phyloP scores from a whole-genome alignment of 2,329 filamentous ascomycete species.

The Claviceps sorghi region DNA sequence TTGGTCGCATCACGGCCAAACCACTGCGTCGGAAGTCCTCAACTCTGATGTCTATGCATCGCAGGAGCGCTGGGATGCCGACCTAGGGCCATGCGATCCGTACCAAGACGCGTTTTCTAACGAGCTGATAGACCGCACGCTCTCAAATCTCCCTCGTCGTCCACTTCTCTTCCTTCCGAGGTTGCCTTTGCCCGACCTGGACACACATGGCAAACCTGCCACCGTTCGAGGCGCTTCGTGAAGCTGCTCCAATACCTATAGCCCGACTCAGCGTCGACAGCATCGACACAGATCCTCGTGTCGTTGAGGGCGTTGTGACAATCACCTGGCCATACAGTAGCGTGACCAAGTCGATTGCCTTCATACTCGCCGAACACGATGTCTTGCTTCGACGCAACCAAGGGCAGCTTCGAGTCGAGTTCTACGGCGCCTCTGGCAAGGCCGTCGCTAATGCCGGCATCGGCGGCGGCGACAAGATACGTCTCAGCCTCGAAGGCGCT shows the following conservation, averaged over 20 bases:
- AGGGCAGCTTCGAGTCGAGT: constrained; percentile 69
- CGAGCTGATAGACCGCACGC: background rate
- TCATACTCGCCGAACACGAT: constrained; percentile 74
- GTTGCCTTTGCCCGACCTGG: background rate
- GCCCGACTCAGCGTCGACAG: constrained; percentile 38
- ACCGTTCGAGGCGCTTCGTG: constrained; percentile 11
- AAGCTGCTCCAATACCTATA: constrained; percentile 33
- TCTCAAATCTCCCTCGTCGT: background rate
- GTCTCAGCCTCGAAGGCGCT: constrained; percentile 53
- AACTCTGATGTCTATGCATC: background rate
- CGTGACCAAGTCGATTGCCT: constrained; percentile 55
- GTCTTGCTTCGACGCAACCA: constrained; percentile 61
- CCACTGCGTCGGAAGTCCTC: background rate
- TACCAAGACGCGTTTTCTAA: background rate
- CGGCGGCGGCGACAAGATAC: constrained; percentile 64
- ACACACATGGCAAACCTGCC: constrained; percentile 13
- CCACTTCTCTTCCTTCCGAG: background rate
- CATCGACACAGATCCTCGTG: constrained; percentile 22
- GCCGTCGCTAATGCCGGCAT: constrained; percentile 51
- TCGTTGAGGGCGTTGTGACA: constrained; percentile 59
- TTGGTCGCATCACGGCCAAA: background rate
- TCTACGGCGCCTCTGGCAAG: constrained; percentile 56
- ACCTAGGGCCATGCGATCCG: background rate
- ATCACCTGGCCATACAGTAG: constrained; percentile 87
- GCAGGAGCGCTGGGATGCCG: background rate